A percentile compares a stretch with the other conserved stretches of the same genome.
phyloP scores from a whole-genome alignment of 768 basidiomycete species.

The Tephrocybe sp. region DNA sequence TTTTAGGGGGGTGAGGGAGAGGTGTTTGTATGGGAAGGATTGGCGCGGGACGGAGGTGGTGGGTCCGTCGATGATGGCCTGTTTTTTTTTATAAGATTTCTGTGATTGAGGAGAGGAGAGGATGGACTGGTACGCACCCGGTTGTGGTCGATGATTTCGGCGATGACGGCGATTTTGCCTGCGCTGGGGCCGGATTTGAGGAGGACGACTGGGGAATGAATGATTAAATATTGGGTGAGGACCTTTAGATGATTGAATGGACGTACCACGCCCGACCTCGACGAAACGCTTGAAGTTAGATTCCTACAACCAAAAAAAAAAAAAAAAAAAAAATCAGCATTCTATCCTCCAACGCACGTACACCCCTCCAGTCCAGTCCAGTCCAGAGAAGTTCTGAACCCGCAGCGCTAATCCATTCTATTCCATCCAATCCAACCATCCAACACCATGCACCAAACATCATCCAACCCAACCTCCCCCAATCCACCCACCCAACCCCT shows the following conservation, averaged over 20 bases:
- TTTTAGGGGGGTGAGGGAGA: slow-evolving; percentile 84
- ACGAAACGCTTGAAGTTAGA: slow-evolving; percentile 97
- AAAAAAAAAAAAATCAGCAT: slow-evolving; percentile 14
- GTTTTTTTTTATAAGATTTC: slow-evolving; percentile 5
- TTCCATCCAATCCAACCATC: slow-evolving; percentile 2
- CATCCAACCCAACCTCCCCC: slow-evolving; percentile 12
- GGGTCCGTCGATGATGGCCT: slow-evolving; percentile 97
- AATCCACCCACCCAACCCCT: slow-evolving; percentile 24
- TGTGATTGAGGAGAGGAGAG: no score
- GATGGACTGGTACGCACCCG: slow-evolving; percentile 57
- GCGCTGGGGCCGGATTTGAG: slow-evolving; percentile 82
- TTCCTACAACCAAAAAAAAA: slow-evolving; percentile 37
- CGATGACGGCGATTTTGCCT: slow-evolving; percentile 92
- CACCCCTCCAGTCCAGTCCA: slow-evolving; percentile 1
- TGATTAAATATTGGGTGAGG: no score
- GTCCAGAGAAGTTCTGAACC: no score
- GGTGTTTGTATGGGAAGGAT: slow-evolving; percentile 86
- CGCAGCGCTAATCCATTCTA: no score
- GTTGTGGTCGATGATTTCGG: slow-evolving; percentile 99
- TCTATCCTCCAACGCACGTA: background rate
- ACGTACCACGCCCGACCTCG: slow-evolving; percentile 91
- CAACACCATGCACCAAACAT: slow-evolving; percentile 5
- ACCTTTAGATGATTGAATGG: background rate
- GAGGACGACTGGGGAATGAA: slow-evolving; percentile 70
- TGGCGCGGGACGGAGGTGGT: slow-evolving; percentile 90